These are phyloP conservation scores for Jaltomata sinuosa DNA, from an alignment of 257 asterid species.

Conservation along the genomic window DNA sequence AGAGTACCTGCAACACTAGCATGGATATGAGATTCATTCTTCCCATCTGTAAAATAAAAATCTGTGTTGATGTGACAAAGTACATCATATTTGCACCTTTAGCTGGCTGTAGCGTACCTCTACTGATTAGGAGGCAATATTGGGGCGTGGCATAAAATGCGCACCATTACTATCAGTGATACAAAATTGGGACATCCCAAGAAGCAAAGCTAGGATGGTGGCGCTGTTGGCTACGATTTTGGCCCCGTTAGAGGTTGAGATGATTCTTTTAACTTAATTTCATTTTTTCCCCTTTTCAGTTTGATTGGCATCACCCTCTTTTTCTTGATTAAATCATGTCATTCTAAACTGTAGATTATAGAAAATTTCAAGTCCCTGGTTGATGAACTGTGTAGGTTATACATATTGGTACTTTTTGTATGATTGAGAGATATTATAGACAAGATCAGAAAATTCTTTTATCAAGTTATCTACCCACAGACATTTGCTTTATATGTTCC, in stretches of 20 bases:
- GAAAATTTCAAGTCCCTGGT: background rate
- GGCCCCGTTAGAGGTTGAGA: conserved; percentile 26
- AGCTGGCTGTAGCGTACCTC: conserved; percentile 18
- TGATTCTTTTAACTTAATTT: conserved; percentile 24
- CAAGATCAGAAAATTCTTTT: conserved; percentile 4
- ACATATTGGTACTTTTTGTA: background rate
- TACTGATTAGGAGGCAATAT: conserved; percentile 34
- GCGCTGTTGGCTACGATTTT: conserved; percentile 19
- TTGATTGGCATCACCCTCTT: conserved; percentile 6
- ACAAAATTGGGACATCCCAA: conserved; percentile 2
- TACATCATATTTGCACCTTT: conserved; percentile 37
- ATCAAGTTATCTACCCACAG: background rate
- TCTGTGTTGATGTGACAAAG: conserved; percentile 35
- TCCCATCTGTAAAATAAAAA: conserved; percentile 46
- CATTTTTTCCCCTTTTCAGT: conserved; percentile 3
- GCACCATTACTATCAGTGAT: background rate
- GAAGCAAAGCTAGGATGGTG: conserved; percentile 21
- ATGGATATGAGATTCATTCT: conserved; percentile 44
- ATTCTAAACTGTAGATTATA: conserved; percentile 11
- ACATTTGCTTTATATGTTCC: background rate
- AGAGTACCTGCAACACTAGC: conserved; percentile 28
- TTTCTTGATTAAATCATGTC: background rate
- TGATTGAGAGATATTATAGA: background rate
- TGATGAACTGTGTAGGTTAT: background rate
- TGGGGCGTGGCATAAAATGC: conserved; percentile 12